A percentile compares a stretch with the other conserved stretches of the same genome.
These are phyloP conservation scores for Colletotrichum sp. DNA, from an alignment of 2,329 filamentous ascomycete genomes.

Conservation along the genomic window DNA sequence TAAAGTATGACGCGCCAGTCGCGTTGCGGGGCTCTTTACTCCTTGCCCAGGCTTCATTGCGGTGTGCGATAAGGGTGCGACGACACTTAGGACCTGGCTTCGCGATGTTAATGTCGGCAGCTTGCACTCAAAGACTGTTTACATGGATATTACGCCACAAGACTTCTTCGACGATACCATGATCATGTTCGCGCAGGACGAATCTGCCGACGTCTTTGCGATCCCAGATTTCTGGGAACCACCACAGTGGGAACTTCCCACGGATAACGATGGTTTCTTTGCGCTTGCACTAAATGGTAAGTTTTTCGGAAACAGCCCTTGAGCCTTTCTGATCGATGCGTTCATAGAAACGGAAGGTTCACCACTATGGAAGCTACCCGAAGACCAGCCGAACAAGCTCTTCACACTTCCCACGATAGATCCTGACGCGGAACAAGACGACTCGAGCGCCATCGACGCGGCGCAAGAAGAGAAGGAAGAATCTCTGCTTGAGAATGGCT, in stretches of 20 bases:
- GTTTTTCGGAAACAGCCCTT: slow-evolving; percentile 21
- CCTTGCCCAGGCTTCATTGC: background rate
- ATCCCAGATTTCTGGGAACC: slow-evolving; percentile 65
- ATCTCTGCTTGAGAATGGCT: slow-evolving; percentile 17
- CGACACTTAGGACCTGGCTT: background rate
- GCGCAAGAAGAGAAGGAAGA: slow-evolving; percentile 14
- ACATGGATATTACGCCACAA: background rate
- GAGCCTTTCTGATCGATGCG: background rate
- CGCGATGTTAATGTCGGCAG: slow-evolving; percentile 1
- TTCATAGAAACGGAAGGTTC: background rate
- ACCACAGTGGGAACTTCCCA: slow-evolving; percentile 47
- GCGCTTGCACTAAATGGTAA: slow-evolving; percentile 38
- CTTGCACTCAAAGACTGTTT: background rate
- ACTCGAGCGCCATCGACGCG: background rate
- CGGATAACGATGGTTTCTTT: slow-evolving; percentile 45
- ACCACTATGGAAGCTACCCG: slow-evolving; percentile 9
- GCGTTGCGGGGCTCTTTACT: background rate
- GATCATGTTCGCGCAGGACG: slow-evolving; percentile 44
- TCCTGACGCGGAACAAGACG: slow-evolving; percentile 22
- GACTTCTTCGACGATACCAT: slow-evolving; percentile 5
- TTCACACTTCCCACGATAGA: slow-evolving; percentile 41
- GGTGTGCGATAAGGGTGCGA: background rate
- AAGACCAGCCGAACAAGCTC: slow-evolving; percentile 35
- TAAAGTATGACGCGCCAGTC: slow-evolving; percentile 6
- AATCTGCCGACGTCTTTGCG: slow-evolving; percentile 62